Percentiles rank a stretch among this genome's conserved stretches.
Evolutionary conservation across 2,329 filamentous ascomycete genomes (phyloP).

Genomic region (Keithomyces neogunnii): DNA sequence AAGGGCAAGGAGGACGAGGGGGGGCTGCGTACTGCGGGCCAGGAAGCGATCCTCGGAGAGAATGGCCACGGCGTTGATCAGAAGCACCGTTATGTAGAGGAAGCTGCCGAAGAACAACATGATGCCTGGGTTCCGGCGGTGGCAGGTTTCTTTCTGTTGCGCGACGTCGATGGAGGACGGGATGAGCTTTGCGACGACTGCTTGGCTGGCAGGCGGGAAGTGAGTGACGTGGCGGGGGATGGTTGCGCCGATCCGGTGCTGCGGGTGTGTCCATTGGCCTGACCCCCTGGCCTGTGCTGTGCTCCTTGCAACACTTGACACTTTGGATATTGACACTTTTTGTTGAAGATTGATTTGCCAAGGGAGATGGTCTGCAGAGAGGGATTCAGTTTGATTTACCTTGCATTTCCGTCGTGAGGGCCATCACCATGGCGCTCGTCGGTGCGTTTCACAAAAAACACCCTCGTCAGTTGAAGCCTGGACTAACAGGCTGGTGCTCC

Average conservation of each 20-base stretch:
- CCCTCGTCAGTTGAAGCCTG: too few relatives aligned
- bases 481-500: neutral
- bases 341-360: too few relatives aligned
- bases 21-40: slow-evolving; percentile 43
- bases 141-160: neutral
- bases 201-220: neutral
- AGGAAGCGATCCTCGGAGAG: slow-evolving; percentile 94
- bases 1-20: neutral
- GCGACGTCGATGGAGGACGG: neutral
- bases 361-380: neutral
- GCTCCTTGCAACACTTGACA: too few relatives aligned
- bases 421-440: slow-evolving; percentile 12
- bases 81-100: slow-evolving; percentile 71
- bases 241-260: slow-evolving; percentile 24
- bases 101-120: slow-evolving; percentile 68
- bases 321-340: too few relatives aligned
- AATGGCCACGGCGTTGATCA: slow-evolving; percentile 89
- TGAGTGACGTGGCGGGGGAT: slow-evolving; percentile 15
- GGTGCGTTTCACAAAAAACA: slow-evolving; percentile 7
- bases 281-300: too few relatives aligned
- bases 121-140: slow-evolving; percentile 8
- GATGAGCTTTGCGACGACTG: neutral
- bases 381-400: neutral
- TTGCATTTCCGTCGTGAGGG: neutral
- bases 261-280: too few relatives aligned